Evolutionary conservation across 2,329 filamentous ascomycete genomes (phyloP), one percentile per base, ranked within the genome.

Genomic region (Neofusicoccum cordaticola): DNA sequence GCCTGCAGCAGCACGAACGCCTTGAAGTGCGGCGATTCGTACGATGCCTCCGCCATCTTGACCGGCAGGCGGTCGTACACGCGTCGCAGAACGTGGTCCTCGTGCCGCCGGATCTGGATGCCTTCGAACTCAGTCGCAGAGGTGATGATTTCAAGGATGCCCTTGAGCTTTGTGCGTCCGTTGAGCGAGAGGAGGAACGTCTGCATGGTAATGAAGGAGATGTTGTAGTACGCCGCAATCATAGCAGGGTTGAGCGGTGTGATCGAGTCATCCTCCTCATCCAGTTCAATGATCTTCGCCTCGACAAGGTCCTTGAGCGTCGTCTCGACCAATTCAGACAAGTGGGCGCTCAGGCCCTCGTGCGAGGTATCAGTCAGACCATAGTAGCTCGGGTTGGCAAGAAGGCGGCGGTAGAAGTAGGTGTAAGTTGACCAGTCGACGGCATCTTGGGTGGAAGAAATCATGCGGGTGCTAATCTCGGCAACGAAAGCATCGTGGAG

Each of bases 181-280:
- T 88, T 93, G 52, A 99, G 85, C 13, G 95, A 99, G 64, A 99
- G 84, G 60, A 99, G 83, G 84, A 99, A 94, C 0, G 95, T 99
- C 80, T 99, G 94, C 93, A 99, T 99, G 2, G 95, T 99, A 77
- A 97, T 91, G 80, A 97, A 98, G 5, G 94, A 97, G 73, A 99
- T 97, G 79, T 97, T 98, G 85, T 99, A 99, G 83, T 99, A 98
- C 1, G 95, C 93, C 9, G 92, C 93, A 73, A 99, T 98, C 91
- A 97, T 97, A 69, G 95, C 95, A 2, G 94, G 91, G 77, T 99
- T 98, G 71, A 97, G 86, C 13, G 95, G 93, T 17, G 90, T 86
- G 50, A 98, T 89, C 0, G 88, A 89, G 71, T 96, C 94, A 74
- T 98, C 82, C 3, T 83, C 94, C 73, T 97, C 93, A 69, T 98